Conservation (phyloP, 1,284 basidiomycete species). For the Ustilago loliicola region DNA sequence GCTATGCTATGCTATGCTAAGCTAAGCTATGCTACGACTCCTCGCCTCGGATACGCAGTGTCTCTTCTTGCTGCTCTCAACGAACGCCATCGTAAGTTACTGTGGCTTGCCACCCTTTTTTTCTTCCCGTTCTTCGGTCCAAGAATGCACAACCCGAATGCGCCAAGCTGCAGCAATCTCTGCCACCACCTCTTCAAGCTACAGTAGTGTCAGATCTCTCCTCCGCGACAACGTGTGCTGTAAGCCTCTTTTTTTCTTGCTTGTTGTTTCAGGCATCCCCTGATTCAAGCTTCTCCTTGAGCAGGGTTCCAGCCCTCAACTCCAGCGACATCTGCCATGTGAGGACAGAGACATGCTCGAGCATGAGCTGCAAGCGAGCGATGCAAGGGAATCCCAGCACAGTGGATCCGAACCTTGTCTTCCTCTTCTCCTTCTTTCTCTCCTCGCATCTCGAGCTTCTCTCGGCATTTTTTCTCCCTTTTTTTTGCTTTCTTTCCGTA, state of each 20-base stretch:
- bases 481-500: constrained; percentile 2
- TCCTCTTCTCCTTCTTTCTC: neutral
- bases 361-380: neutral
- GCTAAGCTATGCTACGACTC: constrained; percentile 3
- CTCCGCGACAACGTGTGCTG: neutral
- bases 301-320: no score
- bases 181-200: no score
- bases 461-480: neutral
- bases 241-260: neutral
- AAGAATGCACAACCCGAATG: neutral
- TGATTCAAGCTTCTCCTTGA: no score
- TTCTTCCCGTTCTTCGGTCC: neutral
- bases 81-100: neutral
- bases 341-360: no score
- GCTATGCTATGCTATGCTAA: no score
- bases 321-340: no score
- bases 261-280: neutral
- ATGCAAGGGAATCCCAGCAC: neutral
- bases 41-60: constrained; percentile 7
- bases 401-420: neutral
- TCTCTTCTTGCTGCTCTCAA: neutral
- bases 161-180: no score
- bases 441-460: constrained; percentile 5
- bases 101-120: neutral
- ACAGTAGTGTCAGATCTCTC: neutral